Base-by-base conservation (phyloP, 352 stramenopile species). In the Phytophthora fragariaefolia region DNA sequence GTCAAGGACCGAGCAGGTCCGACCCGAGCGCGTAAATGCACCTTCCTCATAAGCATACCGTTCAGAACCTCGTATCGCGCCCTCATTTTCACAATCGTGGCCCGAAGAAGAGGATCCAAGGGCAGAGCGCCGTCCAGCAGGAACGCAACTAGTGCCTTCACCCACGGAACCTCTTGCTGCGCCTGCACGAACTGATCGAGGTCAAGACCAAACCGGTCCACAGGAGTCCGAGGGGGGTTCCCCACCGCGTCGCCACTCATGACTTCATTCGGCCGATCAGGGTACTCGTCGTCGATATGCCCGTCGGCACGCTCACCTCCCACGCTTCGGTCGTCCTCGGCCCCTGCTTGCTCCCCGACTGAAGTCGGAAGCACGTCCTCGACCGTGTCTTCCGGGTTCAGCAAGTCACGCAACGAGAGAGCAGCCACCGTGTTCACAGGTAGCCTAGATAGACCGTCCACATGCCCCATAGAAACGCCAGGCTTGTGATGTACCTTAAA, bases 401-500 rank as follows among this genome's bases (percentile, higher is more conserved):
- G 36, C 1, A 58, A 15, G 34, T 50, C 46, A 5, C 15, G 15
- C 22, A 49, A 26, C 0, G 36, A 22, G 6, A 65, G 10, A 3
- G 36, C 56, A 0, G 12, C 38, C 23, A 56, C 45, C 23, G 45
- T n/a, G 1, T 28, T 22, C 15, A 10, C 15, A 7, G 45, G 45
- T 22, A 63, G 22, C 15, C 43, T 45, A 7, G 45, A 50, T 22
- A 63, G n/a, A 17, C 56, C 45, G 15, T 63, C 56, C 9, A 52
- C 57, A 40, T 57, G 57, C 0, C 32, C 46, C 45, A 64, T 46
- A 3, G 38, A n/a, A 8, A 23, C 57, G 6, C 46, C 46, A 22
- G 57, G 30, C 12, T 57, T 57, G n/a, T 57, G 57, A 20, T 57
- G 30, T 0, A 64, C 45, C 15, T 57, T 56, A 24, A 57, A 56